Evolutionary conservation across 179 eudicot species (phyloP).

Genomic region (Dionaea muscipula): DNA sequence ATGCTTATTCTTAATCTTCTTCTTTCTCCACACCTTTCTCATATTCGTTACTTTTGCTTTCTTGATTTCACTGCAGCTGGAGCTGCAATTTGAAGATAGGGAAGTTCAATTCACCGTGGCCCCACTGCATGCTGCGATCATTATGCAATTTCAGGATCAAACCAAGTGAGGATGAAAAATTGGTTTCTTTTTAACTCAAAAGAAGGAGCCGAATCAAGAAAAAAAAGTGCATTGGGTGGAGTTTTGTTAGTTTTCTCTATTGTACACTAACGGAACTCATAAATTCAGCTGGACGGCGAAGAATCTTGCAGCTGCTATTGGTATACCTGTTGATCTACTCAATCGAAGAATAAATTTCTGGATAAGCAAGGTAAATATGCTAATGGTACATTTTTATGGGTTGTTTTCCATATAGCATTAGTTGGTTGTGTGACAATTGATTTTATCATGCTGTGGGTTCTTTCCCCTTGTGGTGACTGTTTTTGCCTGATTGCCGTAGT

Average conservation of each 20-base stretch:
- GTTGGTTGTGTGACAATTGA: too few relatives aligned
- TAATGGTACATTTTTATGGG: background rate
- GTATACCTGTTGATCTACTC: slow-evolving; percentile 70
- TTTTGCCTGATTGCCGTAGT: too few relatives aligned
- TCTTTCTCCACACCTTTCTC: background rate
- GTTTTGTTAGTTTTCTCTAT: background rate
- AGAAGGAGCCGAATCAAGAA: too few relatives aligned
- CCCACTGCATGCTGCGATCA: slow-evolving; percentile 81
- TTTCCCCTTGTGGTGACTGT: too few relatives aligned
- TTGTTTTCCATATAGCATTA: background rate
- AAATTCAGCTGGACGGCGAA: slow-evolving; percentile 73
- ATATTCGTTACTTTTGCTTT: slow-evolving; percentile 6
- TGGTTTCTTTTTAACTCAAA: background rate
- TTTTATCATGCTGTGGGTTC: too few relatives aligned
- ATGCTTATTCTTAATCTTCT: background rate
- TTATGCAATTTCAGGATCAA: slow-evolving; percentile 81
- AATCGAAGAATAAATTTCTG: slow-evolving; percentile 76
- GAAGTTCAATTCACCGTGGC: slow-evolving; percentile 66
- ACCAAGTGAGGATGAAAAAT: slow-evolving; percentile 32
- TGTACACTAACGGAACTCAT: background rate
- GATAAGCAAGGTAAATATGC: slow-evolving; percentile 63
- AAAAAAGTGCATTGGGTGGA: too few relatives aligned
- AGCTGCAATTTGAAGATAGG: slow-evolving; percentile 79
- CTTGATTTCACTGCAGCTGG: slow-evolving; percentile 37
- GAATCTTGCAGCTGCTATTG: slow-evolving; percentile 78